Base-by-base conservation (phyloP, 2,329 filamentous ascomycete species). In the Phaeosphaeriaceae sp. region DNA sequence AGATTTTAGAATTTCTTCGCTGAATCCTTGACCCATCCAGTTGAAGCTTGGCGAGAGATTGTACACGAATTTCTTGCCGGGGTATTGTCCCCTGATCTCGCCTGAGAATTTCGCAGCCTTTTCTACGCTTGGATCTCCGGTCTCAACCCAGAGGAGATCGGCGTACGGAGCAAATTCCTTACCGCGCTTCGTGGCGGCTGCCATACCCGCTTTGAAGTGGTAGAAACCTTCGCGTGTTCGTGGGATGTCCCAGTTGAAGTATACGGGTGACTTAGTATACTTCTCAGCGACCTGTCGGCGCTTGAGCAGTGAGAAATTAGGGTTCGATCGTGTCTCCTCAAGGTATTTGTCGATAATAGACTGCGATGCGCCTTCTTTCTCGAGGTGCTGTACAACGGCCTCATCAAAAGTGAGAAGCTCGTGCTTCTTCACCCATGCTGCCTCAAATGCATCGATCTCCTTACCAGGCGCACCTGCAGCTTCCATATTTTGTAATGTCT, bases 21-120 rank as follows among this genome's bases (percentile, higher is more conserved):
- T 87, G 76, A 97, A 99, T 23, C 93, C 94, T 71, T 97, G 92
- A 9, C 86, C 86, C 85, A 95, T 94, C 94, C 94, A 99, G 81
- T 99, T 97, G 83, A 99, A 99, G 7, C 90, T 96, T 1, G 94
- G 94, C 4, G 88, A 92, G 1, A 99, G 83, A 77, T 99, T 99
- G 79, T 99, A 99, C 0, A 97, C 93, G 18, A 99, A 83, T 29
- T 90, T 89, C 82, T 97, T 97, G 52, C 84, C 86, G 0, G 92
- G 90, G 64, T 84, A 80, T 3, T 76, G 79, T 0, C 78, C 75
- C 46, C 89, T 85, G 52, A 99, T 94, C 37, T 91, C 84, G 9
- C 83, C 82, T 11, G 89, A 90, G 42, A 99, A 91, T 42, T 82
- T 80, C 3, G 83, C 79, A 0, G 90, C 91, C 28, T 95, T 89